phyloP scores from a whole-genome alignment of 441 rosid genomes.

The Euphorbia schlechtendalii region DNA sequence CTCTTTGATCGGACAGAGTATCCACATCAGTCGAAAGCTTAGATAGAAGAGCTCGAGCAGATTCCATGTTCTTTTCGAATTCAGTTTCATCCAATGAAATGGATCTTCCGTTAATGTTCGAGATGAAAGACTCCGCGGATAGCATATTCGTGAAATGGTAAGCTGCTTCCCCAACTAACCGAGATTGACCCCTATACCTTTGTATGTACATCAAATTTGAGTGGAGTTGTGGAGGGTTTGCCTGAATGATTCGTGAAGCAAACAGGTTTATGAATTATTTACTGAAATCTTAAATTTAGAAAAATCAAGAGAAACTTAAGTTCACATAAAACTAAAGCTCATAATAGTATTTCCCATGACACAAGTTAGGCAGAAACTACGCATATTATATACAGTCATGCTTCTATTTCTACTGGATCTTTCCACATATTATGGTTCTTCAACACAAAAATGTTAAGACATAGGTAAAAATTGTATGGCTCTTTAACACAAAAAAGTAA shows the following conservation, averaged over 20 bases:
- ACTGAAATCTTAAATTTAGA: background rate
- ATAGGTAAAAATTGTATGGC: background rate
- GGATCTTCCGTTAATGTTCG: slow-evolving; percentile 74
- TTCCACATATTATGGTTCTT: slow-evolving; percentile 6
- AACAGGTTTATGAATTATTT: background rate
- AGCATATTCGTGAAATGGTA: slow-evolving; percentile 91
- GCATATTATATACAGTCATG: background rate
- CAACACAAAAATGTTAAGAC: background rate
- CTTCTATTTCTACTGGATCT: slow-evolving; percentile 3
- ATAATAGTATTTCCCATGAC: background rate
- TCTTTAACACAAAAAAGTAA: background rate
- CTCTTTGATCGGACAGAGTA: slow-evolving; percentile 30
- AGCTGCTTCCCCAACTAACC: slow-evolving; percentile 78
- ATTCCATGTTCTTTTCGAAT: slow-evolving; percentile 75
- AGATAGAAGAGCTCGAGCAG: slow-evolving; percentile 68
- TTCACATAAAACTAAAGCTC: no score
- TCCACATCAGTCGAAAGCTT: slow-evolving; percentile 44
- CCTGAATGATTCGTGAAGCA: slow-evolving; percentile 37
- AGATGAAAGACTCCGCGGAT: slow-evolving; percentile 87
- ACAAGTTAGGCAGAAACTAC: background rate
- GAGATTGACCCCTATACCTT: slow-evolving; percentile 72
- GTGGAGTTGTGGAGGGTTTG: slow-evolving; percentile 92
- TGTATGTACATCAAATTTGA: slow-evolving; percentile 83
- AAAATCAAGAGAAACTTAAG: background rate
- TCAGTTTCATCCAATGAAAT: slow-evolving; percentile 83